Conservation (phyloP, 164 flowering plant genomes). For the Sextonia rubra region DNA sequence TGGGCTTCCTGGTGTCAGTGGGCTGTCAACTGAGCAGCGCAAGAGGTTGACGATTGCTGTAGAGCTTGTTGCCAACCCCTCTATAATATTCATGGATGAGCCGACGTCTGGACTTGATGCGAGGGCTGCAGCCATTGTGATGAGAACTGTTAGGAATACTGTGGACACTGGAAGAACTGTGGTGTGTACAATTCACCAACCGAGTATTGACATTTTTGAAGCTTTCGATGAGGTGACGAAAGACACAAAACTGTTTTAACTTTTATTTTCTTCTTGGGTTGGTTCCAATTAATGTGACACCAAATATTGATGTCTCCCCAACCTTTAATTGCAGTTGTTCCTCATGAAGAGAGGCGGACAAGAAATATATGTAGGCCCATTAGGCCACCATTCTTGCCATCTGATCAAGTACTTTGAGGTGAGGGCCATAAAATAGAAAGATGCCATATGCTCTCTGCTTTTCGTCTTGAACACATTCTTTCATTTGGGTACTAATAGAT, state of each 20-base stretch:
- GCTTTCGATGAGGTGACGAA: conserved; percentile 3
- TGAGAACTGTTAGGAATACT: conserved; percentile 6
- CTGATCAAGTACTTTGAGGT: conserved; percentile 64
- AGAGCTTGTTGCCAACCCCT: conserved; percentile 6
- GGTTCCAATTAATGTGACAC: background rate
- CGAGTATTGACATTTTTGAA: conserved; percentile 6
- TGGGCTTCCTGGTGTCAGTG: conserved; percentile 2
- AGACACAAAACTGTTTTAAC: background rate
- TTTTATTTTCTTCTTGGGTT: background rate
- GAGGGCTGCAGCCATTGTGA: conserved; percentile 6
- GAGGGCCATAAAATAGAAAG: background rate
- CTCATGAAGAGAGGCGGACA: conserved; percentile 59
- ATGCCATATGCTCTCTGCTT: background rate
- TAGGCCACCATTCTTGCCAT: conserved; percentile 40
- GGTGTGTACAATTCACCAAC: conserved; percentile 5
- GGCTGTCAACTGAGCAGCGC: conserved; percentile 7
- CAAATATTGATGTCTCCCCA: background rate
- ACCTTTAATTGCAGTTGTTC: conserved; percentile 33
- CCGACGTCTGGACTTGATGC: conserved; percentile 5
- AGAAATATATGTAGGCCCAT: conserved; percentile 52
- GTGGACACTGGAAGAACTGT: conserved; percentile 5
- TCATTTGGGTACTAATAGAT: background rate
- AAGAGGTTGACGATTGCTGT: conserved; percentile 5
- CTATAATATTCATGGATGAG: conserved; percentile 6
- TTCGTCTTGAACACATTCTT: background rate